Percentiles rank a stretch among this genome's conserved stretches.
Evolutionary conservation across 2,329 filamentous ascomycete genomes (phyloP).

Genomic region (Alternaria arborescens): DNA sequence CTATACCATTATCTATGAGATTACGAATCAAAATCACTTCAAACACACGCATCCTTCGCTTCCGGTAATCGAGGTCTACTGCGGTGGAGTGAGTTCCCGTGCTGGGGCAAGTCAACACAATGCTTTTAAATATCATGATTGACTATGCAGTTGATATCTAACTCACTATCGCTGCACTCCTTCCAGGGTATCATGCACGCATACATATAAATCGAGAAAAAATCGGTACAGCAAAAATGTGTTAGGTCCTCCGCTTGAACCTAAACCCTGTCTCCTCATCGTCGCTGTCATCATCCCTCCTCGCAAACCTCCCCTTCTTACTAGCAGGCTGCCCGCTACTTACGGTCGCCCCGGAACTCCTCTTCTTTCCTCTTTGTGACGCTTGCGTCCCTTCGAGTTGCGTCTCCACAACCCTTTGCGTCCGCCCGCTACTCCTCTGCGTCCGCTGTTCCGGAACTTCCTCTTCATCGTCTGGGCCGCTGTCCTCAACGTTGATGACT

Average conservation of each 20-base stretch:
- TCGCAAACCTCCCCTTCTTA: constrained; percentile 37
- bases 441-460: constrained; percentile 24
- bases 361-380: constrained; percentile 42
- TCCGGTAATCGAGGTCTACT: background rate
- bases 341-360: constrained; percentile 28
- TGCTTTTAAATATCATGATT: background rate
- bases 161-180: background rate
- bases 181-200: constrained; percentile 13
- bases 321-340: constrained; percentile 35
- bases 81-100: background rate
- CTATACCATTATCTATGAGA: constrained; percentile 7
- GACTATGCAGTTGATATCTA: background rate
- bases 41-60: background rate
- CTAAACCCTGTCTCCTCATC: constrained; percentile 66
- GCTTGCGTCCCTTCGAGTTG: constrained; percentile 42
- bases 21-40: constrained; percentile 10
- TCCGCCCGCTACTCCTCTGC: constrained; percentile 35
- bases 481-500: constrained; percentile 44
- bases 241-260: constrained; percentile 53
- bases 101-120: background rate
- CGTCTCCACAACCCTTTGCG: constrained; percentile 41
- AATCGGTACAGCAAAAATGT: background rate
- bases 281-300: constrained; percentile 60
- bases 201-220: background rate
- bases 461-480: constrained; percentile 42